Percentiles rank a stretch among this genome's conserved stretches.
Conservation (phyloP, 331 rosid genomes). For the Erythrophleum ivorense region DNA sequence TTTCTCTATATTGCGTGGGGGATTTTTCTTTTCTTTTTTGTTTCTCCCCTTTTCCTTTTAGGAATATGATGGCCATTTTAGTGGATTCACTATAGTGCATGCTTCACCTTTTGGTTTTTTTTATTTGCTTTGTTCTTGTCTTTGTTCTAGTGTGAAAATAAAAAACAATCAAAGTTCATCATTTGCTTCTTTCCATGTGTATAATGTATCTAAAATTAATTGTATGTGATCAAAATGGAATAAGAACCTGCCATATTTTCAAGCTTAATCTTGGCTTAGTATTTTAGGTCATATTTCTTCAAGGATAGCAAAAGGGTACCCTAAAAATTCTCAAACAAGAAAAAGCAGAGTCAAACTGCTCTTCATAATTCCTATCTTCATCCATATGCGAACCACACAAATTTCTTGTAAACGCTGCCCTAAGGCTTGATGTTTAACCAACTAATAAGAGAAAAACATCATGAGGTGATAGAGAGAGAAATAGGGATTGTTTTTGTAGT, state of each 20-base stretch:
- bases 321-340: neutral
- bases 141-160: slow-evolving; percentile 39
- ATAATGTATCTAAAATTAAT: slow-evolving; percentile 28
- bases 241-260: neutral
- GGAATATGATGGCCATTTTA: slow-evolving; percentile 59
- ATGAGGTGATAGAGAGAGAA: slow-evolving; percentile 8
- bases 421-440: slow-evolving; percentile 22
- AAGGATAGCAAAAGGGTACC: neutral
- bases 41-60: slow-evolving; percentile 51
- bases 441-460: slow-evolving; percentile 29
- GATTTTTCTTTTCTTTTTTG: slow-evolving; percentile 38
- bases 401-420: slow-evolving; percentile 9
- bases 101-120: slow-evolving; percentile 62
- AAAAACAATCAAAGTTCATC: slow-evolving; percentile 36
- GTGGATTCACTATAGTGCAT: slow-evolving; percentile 83
- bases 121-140: slow-evolving; percentile 38
- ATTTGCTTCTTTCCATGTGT: slow-evolving; percentile 47
- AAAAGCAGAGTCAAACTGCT: neutral
- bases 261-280: neutral
- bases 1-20: slow-evolving; percentile 53
- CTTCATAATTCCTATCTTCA: slow-evolving; percentile 20
- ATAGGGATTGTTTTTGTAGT: neutral
- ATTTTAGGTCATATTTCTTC: neutral
- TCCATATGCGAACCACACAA: neutral
- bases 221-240: neutral